Conservation (phyloP, 2,329 filamentous ascomycete genomes). For the Trichoderma cornu-damae region DNA sequence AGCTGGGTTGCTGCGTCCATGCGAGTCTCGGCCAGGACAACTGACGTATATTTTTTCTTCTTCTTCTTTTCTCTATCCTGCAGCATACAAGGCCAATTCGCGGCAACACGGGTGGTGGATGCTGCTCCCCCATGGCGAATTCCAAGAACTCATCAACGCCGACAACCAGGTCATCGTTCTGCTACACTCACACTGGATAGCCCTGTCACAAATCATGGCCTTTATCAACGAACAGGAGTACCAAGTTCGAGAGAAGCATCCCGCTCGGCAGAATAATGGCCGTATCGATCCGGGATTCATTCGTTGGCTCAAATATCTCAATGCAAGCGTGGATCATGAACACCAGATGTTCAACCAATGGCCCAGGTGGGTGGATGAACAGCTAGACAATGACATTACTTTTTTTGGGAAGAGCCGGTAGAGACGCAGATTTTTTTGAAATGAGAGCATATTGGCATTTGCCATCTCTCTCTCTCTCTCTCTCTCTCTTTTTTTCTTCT, state of each 20-base stretch:
- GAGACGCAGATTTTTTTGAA: background rate
- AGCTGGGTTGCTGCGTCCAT: constrained; percentile 21
- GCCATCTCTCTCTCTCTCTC: background rate
- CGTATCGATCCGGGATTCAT: constrained; percentile 41
- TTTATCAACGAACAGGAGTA: constrained; percentile 43
- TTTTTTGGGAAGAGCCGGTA: constrained; percentile 40
- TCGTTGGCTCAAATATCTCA: constrained; percentile 49
- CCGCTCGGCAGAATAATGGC: constrained; percentile 21
- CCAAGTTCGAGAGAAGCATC: constrained; percentile 29
- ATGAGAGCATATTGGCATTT: background rate
- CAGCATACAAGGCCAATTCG: constrained; percentile 48
- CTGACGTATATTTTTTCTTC: constrained; percentile 3
- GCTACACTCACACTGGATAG: constrained; percentile 51
- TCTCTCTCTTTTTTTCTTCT: background rate
- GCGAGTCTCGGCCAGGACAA: background rate
- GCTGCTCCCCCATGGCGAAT: constrained; percentile 48
- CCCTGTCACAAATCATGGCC: constrained; percentile 50
- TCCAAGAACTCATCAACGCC: constrained; percentile 46
- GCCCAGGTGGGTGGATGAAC: constrained; percentile 51
- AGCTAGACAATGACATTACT: constrained; percentile 41
- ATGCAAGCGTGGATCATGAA: constrained; percentile 42
- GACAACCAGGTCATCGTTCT: constrained; percentile 43
- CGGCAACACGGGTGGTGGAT: constrained; percentile 55
- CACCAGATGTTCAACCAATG: constrained; percentile 46
- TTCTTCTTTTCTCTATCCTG: no score